A percentile compares a stretch with the other conserved stretches of the same genome.
phyloP scores from a whole-genome alignment of 2,329 filamentous ascomycete genomes.

The Calonectria fujianensis region DNA sequence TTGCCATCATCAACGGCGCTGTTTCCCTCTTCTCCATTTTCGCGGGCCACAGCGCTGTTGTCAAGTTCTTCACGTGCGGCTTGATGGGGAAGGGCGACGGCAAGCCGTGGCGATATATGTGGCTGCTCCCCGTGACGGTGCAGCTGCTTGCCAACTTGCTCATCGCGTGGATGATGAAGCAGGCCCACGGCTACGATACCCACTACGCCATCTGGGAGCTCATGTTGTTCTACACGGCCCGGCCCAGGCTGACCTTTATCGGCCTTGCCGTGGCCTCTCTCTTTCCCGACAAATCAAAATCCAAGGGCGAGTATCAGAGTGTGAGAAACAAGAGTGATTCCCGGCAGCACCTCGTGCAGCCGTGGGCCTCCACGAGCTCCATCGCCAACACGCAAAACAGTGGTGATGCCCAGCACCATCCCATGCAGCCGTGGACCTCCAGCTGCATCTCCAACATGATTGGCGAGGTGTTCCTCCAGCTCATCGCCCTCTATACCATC shows the following conservation, averaged over 20 bases:
- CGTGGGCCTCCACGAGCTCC: neutral
- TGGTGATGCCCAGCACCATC: neutral
- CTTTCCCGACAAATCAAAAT: neutral
- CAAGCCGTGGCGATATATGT: conserved; percentile 10
- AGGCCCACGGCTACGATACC: neutral
- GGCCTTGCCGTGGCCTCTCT: neutral
- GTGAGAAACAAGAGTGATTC: neutral
- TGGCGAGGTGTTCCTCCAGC: neutral
- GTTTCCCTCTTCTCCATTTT: neutral
- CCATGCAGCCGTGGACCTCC: neutral
- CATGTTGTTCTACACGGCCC: conserved; percentile 6
- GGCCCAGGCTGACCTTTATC: neutral
- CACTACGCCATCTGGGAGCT: conserved; percentile 6
- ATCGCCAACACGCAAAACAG: conserved; percentile 1
- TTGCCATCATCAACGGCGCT: neutral
- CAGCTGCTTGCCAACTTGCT: neutral
- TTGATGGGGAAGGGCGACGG: neutral
- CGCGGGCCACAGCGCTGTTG: neutral
- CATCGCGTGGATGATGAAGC: neutral
- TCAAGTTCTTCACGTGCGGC: neutral
- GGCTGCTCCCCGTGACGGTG: neutral
- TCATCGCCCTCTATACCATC: neutral
- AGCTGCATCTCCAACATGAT: conserved; percentile 18
- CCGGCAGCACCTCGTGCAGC: neutral
- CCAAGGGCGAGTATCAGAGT: neutral